Evolutionary conservation across 2,329 filamentous ascomycete genomes (phyloP).

Genomic region (Sporothrix humicola): DNA sequence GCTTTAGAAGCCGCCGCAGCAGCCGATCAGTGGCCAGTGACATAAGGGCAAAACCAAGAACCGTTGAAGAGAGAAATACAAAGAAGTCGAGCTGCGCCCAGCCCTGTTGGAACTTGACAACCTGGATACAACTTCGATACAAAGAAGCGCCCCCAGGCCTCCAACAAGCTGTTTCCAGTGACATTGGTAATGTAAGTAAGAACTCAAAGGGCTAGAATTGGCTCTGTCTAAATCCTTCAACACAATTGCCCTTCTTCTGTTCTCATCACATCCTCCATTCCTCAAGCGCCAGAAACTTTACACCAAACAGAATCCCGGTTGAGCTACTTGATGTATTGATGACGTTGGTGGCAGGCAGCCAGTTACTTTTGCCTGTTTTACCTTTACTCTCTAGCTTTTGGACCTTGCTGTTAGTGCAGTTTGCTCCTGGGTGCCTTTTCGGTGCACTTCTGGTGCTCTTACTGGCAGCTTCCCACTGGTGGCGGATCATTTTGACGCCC

Average conservation of each 20-base stretch:
- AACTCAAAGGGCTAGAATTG: background rate
- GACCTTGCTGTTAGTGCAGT: slow-evolving; percentile 9
- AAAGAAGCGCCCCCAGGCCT: slow-evolving; percentile 9
- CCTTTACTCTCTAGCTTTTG: background rate
- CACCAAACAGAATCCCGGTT: background rate
- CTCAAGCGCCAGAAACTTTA: background rate
- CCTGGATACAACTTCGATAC: background rate
- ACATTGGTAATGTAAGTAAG: background rate
- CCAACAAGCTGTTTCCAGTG: background rate
- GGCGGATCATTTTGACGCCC: slow-evolving; percentile 10
- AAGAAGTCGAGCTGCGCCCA: background rate
- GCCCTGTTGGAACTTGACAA: background rate
- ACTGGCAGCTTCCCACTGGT: slow-evolving; percentile 10
- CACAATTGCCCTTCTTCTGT: background rate
- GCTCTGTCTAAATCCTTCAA: background rate
- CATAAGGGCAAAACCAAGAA: background rate
- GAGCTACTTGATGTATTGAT: background rate
- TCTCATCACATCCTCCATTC: background rate
- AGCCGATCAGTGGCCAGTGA: slow-evolving; percentile 20
- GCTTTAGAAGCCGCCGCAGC: slow-evolving; percentile 3
- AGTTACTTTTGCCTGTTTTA: background rate
- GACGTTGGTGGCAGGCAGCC: slow-evolving; percentile 22
- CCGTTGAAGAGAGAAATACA: background rate
- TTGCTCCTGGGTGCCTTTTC: background rate
- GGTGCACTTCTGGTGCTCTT: background rate